Base-by-base conservation (phyloP, 768 basidiomycete genomes). In the Krasilnikovozyma curviuscula region DNA sequence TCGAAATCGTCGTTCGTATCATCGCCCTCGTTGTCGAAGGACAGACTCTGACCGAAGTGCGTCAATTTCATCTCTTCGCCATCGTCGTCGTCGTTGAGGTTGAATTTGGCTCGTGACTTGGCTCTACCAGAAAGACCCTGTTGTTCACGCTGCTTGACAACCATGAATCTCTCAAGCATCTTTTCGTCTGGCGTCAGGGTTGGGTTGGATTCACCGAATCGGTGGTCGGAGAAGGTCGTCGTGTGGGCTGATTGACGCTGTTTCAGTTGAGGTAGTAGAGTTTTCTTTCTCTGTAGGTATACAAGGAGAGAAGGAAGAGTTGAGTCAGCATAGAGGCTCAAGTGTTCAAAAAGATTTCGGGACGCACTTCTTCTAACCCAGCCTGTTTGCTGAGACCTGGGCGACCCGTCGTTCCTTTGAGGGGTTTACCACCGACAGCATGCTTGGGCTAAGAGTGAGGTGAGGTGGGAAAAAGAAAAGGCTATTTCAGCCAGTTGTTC, bases 201-300 rank as follows among this genome's bases (percentile, higher is more conserved):
- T 2, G 88, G 78, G 53, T 97, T 78, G 60, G 83, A 79, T 73
- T 98, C 93, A 67, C 93, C 93, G 61, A 97, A 95, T 18, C 93
- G 79, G 44, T 84, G 75, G 65, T 98, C 93, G 48, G 89, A 68
- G 49, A 98, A 78, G 5, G 88, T 83, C 5, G 88, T 89, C 9
- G 81, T 77, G 54, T 77, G 80, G 40, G 75, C 77, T 21, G 53
- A 38, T 32, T 44, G 40, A 55, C 77, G 79, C 42, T 81, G 74
- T 52, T 84, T 75, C 45, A 77, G 80, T 66, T 97, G 88, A 52
- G 86, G 88, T 46, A 97, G 66, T 21, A 98, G 68, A 0, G 78
- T 81, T 69, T 80, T 80, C 63, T 81, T 83, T 40, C 91, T 70
- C 88, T 93, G 59, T 21, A 48, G 29, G 19, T n/a, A 30, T 7